Evolutionary conservation across 306 rosid genomes (phyloP).

Genomic region (Citrullus colocynthis): DNA sequence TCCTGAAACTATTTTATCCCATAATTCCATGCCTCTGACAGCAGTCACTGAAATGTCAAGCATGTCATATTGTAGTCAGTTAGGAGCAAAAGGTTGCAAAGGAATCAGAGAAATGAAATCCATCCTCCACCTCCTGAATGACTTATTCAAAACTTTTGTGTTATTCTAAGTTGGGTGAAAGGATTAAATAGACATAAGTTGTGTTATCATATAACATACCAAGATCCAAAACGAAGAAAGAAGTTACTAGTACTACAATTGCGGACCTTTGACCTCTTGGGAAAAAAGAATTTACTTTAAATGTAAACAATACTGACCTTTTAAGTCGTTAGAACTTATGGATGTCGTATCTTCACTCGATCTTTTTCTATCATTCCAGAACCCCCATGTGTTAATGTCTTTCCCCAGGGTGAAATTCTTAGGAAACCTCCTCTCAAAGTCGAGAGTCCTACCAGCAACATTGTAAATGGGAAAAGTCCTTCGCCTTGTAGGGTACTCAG

Average conservation of each 20-base stretch:
- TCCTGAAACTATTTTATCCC: slow-evolving; percentile 45
- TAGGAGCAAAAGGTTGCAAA: background rate
- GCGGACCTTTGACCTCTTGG: no score
- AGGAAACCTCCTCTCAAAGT: slow-evolving; percentile 53
- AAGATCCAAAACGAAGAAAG: background rate
- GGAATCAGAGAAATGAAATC: background rate
- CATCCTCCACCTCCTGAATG: background rate
- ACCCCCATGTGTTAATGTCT: slow-evolving; percentile 36
- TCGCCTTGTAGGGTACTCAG: slow-evolving; percentile 53
- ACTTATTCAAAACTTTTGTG: background rate
- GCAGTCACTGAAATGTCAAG: slow-evolving; percentile 30
- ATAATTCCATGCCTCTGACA: slow-evolving; percentile 45
- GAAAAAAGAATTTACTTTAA: background rate
- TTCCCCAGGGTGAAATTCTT: slow-evolving; percentile 26
- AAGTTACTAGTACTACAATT: no score
- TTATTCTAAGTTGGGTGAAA: background rate
- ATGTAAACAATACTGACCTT: slow-evolving; percentile 21
- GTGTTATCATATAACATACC: background rate
- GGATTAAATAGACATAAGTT: background rate
- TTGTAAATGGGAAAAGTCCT: slow-evolving; percentile 49
- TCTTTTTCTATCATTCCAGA: slow-evolving; percentile 31
- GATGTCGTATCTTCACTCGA: slow-evolving; percentile 9
- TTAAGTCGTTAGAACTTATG: slow-evolving; percentile 23
- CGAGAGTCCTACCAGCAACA: slow-evolving; percentile 48
- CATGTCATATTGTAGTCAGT: background rate